Conservation (phyloP, 2,329 filamentous ascomycete species). For the Phialophora expanda region DNA sequence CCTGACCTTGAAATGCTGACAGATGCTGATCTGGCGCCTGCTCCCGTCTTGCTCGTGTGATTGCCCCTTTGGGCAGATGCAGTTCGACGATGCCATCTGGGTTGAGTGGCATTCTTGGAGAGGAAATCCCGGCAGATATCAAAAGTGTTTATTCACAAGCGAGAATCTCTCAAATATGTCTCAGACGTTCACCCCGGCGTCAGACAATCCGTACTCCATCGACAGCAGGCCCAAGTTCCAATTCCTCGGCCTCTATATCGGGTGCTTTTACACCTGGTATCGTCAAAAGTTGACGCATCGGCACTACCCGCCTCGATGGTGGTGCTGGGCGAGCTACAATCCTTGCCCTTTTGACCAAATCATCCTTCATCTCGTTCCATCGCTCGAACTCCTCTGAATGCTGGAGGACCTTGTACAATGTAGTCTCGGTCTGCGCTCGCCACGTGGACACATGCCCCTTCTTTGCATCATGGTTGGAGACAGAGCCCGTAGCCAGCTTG, state of each 20-base stretch:
- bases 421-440: constrained; percentile 51
- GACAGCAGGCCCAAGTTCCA: constrained; percentile 14
- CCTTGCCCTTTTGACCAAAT: constrained; percentile 30
- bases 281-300: background rate
- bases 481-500: constrained; percentile 43
- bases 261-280: background rate
- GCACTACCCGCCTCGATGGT: background rate
- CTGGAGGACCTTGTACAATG: constrained; percentile 51
- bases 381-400: constrained; percentile 55
- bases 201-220: constrained; percentile 25
- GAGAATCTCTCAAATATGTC: background rate
- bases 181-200: background rate
- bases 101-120: background rate
- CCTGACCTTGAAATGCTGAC: too few relatives aligned
- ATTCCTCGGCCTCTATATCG: constrained; percentile 6
- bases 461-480: background rate
- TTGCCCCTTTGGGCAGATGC: background rate
- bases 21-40: background rate
- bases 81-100: background rate
- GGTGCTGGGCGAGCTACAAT: constrained; percentile 16
- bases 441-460: constrained; percentile 38
- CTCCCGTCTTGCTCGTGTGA: background rate
- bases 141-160: background rate
- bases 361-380: constrained; percentile 43
- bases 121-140: background rate